phyloP scores from a whole-genome alignment of 805 yeast genomes.

The Wickerhamomyces chaumierensis region DNA sequence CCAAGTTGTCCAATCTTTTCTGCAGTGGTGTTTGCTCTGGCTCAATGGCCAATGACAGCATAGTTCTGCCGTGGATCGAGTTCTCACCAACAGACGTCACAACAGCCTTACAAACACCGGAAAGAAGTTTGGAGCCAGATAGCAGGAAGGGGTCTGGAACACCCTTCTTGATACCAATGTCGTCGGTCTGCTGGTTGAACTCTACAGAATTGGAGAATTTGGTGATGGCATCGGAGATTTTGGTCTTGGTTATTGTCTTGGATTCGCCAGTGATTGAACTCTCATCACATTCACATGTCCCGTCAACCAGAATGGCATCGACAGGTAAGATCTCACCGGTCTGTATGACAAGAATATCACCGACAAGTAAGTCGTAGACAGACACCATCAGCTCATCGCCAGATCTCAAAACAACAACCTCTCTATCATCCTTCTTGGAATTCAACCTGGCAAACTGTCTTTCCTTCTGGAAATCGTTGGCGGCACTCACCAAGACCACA shows the following conservation, averaged over 20 bases:
- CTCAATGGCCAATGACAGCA: constrained; percentile 68
- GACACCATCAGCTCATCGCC: constrained; percentile 60
- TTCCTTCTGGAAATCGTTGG: constrained; percentile 95
- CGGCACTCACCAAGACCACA: constrained; percentile 88
- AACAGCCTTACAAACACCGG: constrained; percentile 78
- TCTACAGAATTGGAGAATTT: constrained; percentile 13
- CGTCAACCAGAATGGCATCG: constrained; percentile 65
- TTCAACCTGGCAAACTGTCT: constrained; percentile 82
- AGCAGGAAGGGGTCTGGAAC: constrained; percentile 73
- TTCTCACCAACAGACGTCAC: constrained; percentile 86
- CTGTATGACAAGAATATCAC: constrained; percentile 72
- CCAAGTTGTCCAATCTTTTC: constrained; percentile 65
- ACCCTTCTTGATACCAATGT: constrained; percentile 26
- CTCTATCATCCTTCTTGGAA: constrained; percentile 77
- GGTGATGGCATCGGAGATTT: constrained; percentile 33
- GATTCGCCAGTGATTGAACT: constrained; percentile 92
- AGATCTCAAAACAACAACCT: constrained; percentile 62
- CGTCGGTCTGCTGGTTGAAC: constrained; percentile 18
- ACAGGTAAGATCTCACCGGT: constrained; percentile 95
- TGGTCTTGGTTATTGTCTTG: constrained; percentile 60
- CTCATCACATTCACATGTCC: constrained; percentile 84
- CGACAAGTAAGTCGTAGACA: constrained; percentile 69
- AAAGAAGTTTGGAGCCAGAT: constrained; percentile 80
- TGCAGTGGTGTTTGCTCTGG: constrained; percentile 85
- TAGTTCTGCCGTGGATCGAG: constrained; percentile 86